Conservation (phyloP, 805 yeast genomes). For the Kodamaea lidongshanica region DNA sequence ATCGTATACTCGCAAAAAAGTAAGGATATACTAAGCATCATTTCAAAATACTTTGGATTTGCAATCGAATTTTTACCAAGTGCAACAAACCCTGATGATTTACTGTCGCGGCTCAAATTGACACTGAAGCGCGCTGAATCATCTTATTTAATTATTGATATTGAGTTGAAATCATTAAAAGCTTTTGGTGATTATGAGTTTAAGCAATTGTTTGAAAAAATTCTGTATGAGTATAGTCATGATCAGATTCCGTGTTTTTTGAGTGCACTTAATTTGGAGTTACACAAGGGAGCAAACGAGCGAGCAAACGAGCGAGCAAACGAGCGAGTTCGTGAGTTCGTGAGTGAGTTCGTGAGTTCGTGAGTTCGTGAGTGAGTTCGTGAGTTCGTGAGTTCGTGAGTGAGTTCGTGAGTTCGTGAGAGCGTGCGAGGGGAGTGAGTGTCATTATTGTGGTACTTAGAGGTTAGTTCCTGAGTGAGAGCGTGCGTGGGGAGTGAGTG, state of each 20-base stretch:
- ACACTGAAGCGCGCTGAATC: slow-evolving; percentile 38
- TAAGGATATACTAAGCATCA: slow-evolving; percentile 61
- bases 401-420: too few relatives aligned
- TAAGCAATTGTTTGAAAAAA: slow-evolving; percentile 37
- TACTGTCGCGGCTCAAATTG: slow-evolving; percentile 50
- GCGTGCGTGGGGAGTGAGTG: too few relatives aligned
- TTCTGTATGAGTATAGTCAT: slow-evolving; percentile 63
- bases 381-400: too few relatives aligned
- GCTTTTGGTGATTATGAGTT: slow-evolving; percentile 41
- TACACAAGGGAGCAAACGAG: slow-evolving; percentile 51
- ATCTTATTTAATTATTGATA: slow-evolving; percentile 52
- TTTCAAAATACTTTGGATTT: slow-evolving; percentile 66
- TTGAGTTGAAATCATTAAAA: slow-evolving; percentile 48
- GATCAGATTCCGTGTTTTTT: slow-evolving; percentile 72
- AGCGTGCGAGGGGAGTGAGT: too few relatives aligned
- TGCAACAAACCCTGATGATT: slow-evolving; percentile 38
- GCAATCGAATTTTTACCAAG: slow-evolving; percentile 57
- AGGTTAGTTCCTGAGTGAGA: too few relatives aligned
- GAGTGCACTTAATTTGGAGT: slow-evolving; percentile 63
- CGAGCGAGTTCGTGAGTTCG: too few relatives aligned
- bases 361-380: too few relatives aligned
- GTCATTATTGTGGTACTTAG: too few relatives aligned
- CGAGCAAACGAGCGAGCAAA: too few relatives aligned
- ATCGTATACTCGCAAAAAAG: slow-evolving; percentile 61
- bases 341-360: too few relatives aligned